Conservation (phyloP, 1,284 basidiomycete genomes). For the Naganishia liquefaciens region DNA sequence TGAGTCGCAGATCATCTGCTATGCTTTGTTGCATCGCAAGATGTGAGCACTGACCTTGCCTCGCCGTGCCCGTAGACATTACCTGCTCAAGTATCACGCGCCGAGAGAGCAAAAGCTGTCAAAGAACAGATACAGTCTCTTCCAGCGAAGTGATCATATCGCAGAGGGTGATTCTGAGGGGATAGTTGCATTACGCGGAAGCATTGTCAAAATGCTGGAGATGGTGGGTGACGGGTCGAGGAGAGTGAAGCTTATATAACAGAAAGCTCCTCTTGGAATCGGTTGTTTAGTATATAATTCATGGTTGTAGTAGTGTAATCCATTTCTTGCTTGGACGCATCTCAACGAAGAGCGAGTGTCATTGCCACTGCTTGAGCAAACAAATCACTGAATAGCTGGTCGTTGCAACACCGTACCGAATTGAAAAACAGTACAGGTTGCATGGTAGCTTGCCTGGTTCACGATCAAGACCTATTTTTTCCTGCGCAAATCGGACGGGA, state of each 20-base stretch:
- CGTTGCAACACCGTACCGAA: too few species aligned
- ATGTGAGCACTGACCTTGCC: background rate
- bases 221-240: background rate
- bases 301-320: background rate
- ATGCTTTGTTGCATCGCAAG: background rate
- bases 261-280: background rate
- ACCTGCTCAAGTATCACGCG: conserved; percentile 46
- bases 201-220: background rate
- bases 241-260: background rate
- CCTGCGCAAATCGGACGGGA: too few species aligned
- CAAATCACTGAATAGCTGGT: too few species aligned
- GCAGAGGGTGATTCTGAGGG: too few species aligned
- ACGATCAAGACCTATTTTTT: too few species aligned
- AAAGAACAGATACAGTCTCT: conserved; percentile 43
- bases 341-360: too few species aligned
- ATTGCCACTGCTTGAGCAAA: too few species aligned
- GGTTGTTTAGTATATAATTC: background rate
- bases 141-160: conserved; percentile 12
- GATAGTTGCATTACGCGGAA: background rate
- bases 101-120: conserved; percentile 50
- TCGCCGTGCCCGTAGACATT: conserved; percentile 42
- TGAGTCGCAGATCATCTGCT: background rate
- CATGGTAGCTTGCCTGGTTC: too few species aligned
- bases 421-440: too few species aligned
- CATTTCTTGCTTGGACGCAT: background rate